These are phyloP conservation scores for Tripidium arundinaceum DNA, from an alignment of 202 grass and related monocot genomes.

Conservation along the genomic window DNA sequence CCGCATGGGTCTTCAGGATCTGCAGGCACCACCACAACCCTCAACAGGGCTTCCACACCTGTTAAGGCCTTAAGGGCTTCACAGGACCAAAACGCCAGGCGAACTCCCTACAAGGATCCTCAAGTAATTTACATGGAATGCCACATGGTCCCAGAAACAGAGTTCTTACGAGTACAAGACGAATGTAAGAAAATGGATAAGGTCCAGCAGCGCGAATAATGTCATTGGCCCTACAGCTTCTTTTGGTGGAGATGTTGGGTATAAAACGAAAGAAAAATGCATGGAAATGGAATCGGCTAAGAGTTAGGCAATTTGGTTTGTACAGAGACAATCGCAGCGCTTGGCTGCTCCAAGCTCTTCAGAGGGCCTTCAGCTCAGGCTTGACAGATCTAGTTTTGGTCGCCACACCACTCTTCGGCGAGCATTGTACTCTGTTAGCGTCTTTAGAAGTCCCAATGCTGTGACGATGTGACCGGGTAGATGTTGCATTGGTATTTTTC, in stretches of 20 bases:
- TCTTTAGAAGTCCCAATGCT: slow-evolving; percentile 63
- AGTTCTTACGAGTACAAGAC: slow-evolving; percentile 17
- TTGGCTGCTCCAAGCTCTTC: slow-evolving; percentile 14
- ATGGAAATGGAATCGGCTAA: slow-evolving; percentile 2
- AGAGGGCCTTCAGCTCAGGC: slow-evolving; percentile 41
- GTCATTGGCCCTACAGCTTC: slow-evolving; percentile 22
- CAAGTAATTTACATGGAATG: slow-evolving; percentile 25
- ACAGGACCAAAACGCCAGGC: background rate
- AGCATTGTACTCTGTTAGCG: slow-evolving; percentile 39
- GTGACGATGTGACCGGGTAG: slow-evolving; percentile 56
- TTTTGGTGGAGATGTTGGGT: slow-evolving; percentile 30
- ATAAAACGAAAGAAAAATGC: slow-evolving; percentile 39
- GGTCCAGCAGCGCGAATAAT: slow-evolving; percentile 21
- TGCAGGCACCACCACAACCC: too few relatives aligned
- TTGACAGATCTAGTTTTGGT: slow-evolving; percentile 53
- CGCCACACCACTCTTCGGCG: slow-evolving; percentile 30
- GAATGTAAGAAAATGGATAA: background rate
- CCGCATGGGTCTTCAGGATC: background rate
- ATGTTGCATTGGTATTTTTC: slow-evolving; percentile 11
- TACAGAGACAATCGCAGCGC: slow-evolving; percentile 28
- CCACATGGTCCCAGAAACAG: slow-evolving; percentile 8
- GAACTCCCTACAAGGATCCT: slow-evolving; percentile 2
- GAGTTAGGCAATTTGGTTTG: slow-evolving; percentile 50
- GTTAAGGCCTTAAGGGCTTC: background rate
- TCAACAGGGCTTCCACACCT: background rate